Conservation (phyloP, 78 protist genomes). For the slime mould (Dictyostelium discoideum) region DNA sequence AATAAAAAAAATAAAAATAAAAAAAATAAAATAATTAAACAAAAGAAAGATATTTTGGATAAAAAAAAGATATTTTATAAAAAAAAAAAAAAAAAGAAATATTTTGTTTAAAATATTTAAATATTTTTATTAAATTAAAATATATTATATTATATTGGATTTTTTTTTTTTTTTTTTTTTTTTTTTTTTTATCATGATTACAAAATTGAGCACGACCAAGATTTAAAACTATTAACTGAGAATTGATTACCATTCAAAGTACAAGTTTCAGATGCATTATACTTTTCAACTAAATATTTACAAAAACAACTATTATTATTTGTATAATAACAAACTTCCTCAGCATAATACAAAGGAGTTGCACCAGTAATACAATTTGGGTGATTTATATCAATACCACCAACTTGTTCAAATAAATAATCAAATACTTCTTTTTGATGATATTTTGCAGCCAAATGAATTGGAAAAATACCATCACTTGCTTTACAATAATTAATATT, state of each 20-base stretch:
- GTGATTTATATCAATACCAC: not conserved
- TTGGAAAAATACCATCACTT: not conserved
- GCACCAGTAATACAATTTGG: not conserved
- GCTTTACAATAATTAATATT: not conserved
- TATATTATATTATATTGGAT: too few relatives aligned
- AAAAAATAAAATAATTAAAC: too few relatives aligned
- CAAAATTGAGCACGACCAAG: not conserved
- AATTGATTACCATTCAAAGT: not conserved
- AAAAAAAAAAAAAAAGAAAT: not conserved
- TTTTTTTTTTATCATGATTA: not conserved
- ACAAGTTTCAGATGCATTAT: not conserved
- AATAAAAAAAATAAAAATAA: not conserved
- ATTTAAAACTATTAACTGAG: too few relatives aligned
- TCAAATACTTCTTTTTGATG: not conserved
- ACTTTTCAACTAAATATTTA: too few relatives aligned
- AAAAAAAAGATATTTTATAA: not conserved
- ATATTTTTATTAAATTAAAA: too few relatives aligned
- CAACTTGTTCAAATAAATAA: not conserved
- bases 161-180: too few relatives aligned
- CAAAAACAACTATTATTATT: not conserved
- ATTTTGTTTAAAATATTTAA: too few relatives aligned
- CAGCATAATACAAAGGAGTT: not conserved
- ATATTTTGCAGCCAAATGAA: not conserved
- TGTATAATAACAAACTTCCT: not conserved
- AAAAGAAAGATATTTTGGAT: not conserved